A percentile compares a stretch with the other conserved stretches of the same genome.
Evolutionary conservation across 805 yeast species (phyloP).

Genomic region (Cyberlindnera xylosilytica): DNA sequence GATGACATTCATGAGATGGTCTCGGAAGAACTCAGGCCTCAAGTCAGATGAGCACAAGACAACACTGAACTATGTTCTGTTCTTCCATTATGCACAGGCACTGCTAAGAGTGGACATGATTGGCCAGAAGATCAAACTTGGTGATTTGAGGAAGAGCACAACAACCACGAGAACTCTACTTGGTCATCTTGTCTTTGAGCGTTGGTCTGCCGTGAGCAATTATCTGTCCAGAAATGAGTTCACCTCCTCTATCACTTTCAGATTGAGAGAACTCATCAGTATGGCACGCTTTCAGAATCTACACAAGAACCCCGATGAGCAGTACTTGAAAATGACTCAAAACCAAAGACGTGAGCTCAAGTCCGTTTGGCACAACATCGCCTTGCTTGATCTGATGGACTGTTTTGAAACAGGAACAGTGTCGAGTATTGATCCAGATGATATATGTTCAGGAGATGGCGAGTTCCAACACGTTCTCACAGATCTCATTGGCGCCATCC

Average conservation of each 20-base stretch:
- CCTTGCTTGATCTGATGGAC: conserved; percentile 8
- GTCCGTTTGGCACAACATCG: conserved; percentile 11
- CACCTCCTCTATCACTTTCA: neutral
- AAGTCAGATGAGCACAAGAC: conserved; percentile 2
- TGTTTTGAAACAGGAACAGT: conserved; percentile 5
- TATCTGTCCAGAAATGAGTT: conserved; percentile 3
- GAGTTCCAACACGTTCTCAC: neutral
- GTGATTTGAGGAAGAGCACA: conserved; percentile 3
- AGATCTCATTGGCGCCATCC: neutral
- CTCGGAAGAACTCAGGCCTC: too few species aligned
- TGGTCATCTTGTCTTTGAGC: conserved; percentile 3
- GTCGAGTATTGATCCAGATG: conserved; percentile 4
- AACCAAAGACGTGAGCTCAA: conserved; percentile 2
- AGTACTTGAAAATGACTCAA: conserved; percentile 2
- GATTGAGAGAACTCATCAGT: conserved; percentile 2
- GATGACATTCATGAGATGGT: conserved; percentile 5
- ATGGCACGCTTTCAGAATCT: conserved; percentile 9
- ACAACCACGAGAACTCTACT: conserved; percentile 2
- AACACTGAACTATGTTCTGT: conserved; percentile 5
- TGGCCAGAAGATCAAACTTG: conserved; percentile 4
- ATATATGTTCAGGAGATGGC: neutral
- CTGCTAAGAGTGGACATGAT: conserved; percentile 3
- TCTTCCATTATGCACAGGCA: conserved; percentile 3
- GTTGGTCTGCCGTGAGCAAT: conserved; percentile 9
- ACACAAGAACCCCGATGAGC: conserved; percentile 8